A percentile compares a stretch with the other conserved stretches of the same genome.
Evolutionary conservation across 306 rosid species (phyloP).

Genomic region (Luffa aegyptiaca): DNA sequence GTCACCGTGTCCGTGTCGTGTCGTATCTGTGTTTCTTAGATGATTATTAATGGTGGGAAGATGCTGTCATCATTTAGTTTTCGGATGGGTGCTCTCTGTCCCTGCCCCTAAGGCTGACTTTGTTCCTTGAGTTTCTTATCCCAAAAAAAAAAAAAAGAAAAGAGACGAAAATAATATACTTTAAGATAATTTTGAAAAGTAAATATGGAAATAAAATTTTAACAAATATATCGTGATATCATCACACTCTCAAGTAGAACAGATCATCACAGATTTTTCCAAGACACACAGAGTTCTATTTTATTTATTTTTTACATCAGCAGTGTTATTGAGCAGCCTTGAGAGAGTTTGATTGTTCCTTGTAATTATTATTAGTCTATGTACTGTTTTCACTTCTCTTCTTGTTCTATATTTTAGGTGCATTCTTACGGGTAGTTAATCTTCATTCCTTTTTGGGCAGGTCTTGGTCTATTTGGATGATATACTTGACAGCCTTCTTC

Average conservation of each 20-base stretch:
- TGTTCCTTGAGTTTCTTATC: too few species aligned
- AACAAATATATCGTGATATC: background rate
- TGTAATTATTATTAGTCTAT: background rate
- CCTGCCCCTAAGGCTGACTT: too few species aligned
- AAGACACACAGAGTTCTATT: background rate
- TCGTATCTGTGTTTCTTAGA: too few species aligned
- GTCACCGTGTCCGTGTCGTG: too few species aligned
- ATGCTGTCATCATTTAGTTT: too few species aligned
- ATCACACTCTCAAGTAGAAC: background rate
- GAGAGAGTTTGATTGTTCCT: background rate
- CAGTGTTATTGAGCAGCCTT: background rate
- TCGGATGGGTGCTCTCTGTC: too few species aligned
- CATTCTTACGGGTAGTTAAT: background rate
- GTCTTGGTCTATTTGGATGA: conserved; percentile 62
- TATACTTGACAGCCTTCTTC: conserved; percentile 71
- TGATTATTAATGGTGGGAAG: too few species aligned
- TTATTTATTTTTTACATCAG: background rate
- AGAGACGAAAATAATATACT: too few species aligned
- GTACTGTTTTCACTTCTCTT: conserved; percentile 6
- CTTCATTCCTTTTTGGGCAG: conserved; percentile 33
- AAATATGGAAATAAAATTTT: too few species aligned
- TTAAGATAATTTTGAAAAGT: too few species aligned
- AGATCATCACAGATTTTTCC: background rate
- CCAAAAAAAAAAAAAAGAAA: too few species aligned
- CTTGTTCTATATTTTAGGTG: background rate